These are phyloP conservation scores for Hypoxylon sp. DNA, from an alignment of 2,329 filamentous ascomycete genomes.

Conservation along the genomic window DNA sequence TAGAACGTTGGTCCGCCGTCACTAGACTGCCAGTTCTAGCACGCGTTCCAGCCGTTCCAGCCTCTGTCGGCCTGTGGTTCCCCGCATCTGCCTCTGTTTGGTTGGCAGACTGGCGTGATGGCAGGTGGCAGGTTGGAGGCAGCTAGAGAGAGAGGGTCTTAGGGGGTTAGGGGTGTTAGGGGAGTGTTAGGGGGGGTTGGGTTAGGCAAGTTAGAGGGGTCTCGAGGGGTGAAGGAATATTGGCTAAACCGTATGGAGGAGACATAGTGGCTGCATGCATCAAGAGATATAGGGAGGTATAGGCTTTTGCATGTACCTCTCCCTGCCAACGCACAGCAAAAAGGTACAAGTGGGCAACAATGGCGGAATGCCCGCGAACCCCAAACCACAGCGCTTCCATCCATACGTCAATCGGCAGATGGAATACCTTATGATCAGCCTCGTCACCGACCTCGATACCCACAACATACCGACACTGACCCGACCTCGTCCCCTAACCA, in stretches of 20 bases:
- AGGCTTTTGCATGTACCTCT: too few relatives aligned
- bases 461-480: slow-evolving; percentile 10
- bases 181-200: background rate
- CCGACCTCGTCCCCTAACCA: slow-evolving; percentile 19
- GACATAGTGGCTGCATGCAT: slow-evolving; percentile 14
- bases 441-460: slow-evolving; percentile 32
- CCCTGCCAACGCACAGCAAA: slow-evolving; percentile 4
- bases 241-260: slow-evolving; percentile 21
- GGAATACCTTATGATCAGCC: slow-evolving; percentile 36
- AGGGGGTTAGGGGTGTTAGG: background rate
- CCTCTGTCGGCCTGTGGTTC: slow-evolving; percentile 3
- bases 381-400: slow-evolving; percentile 20
- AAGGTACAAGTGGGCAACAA: too few relatives aligned
- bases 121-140: too few relatives aligned
- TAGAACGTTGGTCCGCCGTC: background rate
- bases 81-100: slow-evolving; percentile 21
- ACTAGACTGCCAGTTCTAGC: background rate
- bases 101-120: background rate
- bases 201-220: too few relatives aligned
- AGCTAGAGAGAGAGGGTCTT: too few relatives aligned
- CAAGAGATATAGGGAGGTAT: too few relatives aligned
- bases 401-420: slow-evolving; percentile 41
- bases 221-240: background rate
- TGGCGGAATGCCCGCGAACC: too few relatives aligned
- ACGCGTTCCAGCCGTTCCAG: too few relatives aligned